Percentiles rank a stretch among this genome's conserved stretches.
Evolutionary conservation across 106 monocot species (phyloP).

Genomic region (Iris macrosiphon): DNA sequence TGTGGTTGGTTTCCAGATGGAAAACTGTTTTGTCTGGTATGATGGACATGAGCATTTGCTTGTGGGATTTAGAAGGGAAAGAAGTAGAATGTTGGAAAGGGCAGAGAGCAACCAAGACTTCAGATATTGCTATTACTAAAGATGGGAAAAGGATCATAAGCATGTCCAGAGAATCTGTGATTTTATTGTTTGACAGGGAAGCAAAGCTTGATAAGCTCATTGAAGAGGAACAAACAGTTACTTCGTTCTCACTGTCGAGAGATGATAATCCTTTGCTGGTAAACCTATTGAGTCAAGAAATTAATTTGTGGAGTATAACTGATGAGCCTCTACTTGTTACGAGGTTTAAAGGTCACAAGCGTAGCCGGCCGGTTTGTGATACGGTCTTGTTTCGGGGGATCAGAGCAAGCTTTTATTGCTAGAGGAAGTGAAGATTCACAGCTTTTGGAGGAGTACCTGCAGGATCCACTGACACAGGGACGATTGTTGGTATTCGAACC

Average conservation of each 20-base stretch:
- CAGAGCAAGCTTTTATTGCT: constrained; percentile 68
- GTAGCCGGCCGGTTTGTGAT: constrained; percentile 66
- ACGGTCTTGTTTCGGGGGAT: constrained; percentile 90
- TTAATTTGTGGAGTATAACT: constrained; percentile 75
- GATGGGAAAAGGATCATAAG: constrained; percentile 53
- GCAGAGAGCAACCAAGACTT: constrained; percentile 43
- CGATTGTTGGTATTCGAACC: too few species aligned
- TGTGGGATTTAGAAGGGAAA: constrained; percentile 63
- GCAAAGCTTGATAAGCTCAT: constrained; percentile 43
- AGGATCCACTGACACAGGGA: too few species aligned
- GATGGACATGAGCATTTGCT: constrained; percentile 49
- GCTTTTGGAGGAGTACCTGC: too few species aligned
- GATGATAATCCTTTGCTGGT: constrained; percentile 69
- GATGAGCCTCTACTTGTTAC: constrained; percentile 39
- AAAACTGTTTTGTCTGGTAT: constrained; percentile 40
- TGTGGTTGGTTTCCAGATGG: constrained; percentile 86
- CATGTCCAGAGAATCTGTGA: constrained; percentile 41
- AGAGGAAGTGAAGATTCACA: constrained; percentile 98
- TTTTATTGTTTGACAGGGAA: constrained; percentile 60
- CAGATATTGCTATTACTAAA: constrained; percentile 64
- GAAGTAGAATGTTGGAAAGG: constrained; percentile 63
- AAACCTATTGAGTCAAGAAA: constrained; percentile 69
- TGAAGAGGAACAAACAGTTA: constrained; percentile 66
- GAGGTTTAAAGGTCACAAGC: constrained; percentile 67
- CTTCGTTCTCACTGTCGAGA: constrained; percentile 72